Evolutionary conservation across 2,329 filamentous ascomycete species (phyloP).

Genomic region (Thielaviopsis populi): DNA sequence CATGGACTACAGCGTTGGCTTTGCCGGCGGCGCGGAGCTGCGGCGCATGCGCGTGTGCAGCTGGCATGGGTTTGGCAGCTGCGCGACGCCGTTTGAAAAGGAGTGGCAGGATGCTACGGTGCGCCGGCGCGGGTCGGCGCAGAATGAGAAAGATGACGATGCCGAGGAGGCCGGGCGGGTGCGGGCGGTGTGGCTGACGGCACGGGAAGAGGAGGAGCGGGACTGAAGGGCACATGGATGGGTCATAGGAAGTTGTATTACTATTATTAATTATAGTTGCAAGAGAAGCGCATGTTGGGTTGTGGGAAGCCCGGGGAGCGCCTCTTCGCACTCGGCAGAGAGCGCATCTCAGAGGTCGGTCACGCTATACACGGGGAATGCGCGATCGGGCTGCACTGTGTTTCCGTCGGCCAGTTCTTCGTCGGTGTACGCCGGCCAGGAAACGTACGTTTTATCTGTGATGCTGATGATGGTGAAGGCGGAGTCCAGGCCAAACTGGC

Average conservation of each 20-base stretch:
- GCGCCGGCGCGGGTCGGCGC: neutral
- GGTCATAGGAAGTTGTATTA: neutral
- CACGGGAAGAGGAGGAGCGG: neutral
- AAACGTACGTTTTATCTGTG: constrained; percentile 32
- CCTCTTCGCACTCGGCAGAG: neutral
- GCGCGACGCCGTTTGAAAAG: constrained; percentile 2
- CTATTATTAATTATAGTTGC: neutral
- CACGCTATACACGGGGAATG: constrained; percentile 1
- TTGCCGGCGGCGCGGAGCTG: neutral
- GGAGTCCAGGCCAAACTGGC: constrained; percentile 35
- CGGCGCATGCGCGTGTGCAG: neutral
- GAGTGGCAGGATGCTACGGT: constrained; percentile 11
- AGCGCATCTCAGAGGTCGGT: neutral
- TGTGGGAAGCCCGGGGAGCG: neutral
- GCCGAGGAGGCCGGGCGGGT: constrained; percentile 1
- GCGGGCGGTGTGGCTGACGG: constrained; percentile 3
- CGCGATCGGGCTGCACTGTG: constrained; percentile 6
- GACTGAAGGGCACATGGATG: neutral
- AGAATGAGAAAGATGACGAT: neutral
- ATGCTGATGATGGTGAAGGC: constrained; percentile 42
- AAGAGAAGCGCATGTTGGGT: neutral
- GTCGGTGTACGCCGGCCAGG: constrained; percentile 40
- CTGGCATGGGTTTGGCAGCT: constrained; percentile 12
- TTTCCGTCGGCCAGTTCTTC: constrained; percentile 27
- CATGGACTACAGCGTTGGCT: constrained; percentile 5